Percentiles rank a stretch among this genome's conserved stretches.
Conservation (phyloP, 225 moss, liverwort and hornwort species). For the Takakia lepidozioides region DNA sequence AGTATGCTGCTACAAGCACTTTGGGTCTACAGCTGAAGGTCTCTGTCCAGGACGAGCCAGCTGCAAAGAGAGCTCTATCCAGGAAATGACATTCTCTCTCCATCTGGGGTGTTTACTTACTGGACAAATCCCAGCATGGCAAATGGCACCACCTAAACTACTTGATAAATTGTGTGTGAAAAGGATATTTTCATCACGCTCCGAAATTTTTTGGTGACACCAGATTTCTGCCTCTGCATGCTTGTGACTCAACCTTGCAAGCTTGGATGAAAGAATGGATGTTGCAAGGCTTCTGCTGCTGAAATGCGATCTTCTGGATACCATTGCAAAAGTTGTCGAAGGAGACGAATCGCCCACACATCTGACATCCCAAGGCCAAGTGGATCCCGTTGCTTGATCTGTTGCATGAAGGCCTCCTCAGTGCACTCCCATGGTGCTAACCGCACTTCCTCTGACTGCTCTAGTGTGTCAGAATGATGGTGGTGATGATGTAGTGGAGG, state of each 20-base stretch:
- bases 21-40: too few relatives aligned
- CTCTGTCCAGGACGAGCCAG: too few relatives aligned
- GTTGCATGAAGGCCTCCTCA: conserved; percentile 66
- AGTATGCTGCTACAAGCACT: too few relatives aligned
- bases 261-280: conserved; percentile 62
- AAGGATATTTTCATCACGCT: too few relatives aligned
- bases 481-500: conserved; percentile 57
- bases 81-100: too few relatives aligned
- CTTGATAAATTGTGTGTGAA: too few relatives aligned
- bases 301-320: conserved; percentile 78
- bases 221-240: too few relatives aligned
- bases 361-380: conserved; percentile 79
- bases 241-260: conserved; percentile 29
- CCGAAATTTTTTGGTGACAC: too few relatives aligned
- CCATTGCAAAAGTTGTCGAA: conserved; percentile 69
- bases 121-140: too few relatives aligned
- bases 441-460: conserved; percentile 60
- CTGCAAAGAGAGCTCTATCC: too few relatives aligned
- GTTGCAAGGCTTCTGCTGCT: conserved; percentile 60
- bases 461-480: conserved; percentile 39
- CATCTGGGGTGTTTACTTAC: too few relatives aligned
- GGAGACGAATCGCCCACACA: conserved; percentile 67
- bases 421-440: conserved; percentile 79
- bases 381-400: conserved; percentile 68
- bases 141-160: too few relatives aligned